phyloP scores from a whole-genome alignment of 1,284 basidiomycete genomes.

The Sanghuangporus baumii region DNA sequence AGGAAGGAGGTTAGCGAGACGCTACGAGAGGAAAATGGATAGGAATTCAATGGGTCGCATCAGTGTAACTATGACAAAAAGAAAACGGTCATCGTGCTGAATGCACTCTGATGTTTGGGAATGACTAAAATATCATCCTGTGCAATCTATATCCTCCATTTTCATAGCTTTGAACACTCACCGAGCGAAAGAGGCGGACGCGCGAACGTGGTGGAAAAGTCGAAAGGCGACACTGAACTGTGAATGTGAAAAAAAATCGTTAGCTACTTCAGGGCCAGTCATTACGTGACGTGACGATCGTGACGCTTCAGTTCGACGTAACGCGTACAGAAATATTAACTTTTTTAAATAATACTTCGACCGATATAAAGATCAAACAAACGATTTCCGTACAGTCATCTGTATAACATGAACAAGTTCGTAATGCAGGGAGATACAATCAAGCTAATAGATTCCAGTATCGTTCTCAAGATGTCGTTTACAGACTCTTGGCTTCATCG shows the following conservation, averaged over 20 bases:
- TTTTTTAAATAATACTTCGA: too few relatives aligned
- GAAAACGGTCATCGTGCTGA: slow-evolving; percentile 36
- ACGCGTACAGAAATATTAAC: too few relatives aligned
- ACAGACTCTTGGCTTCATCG: too few relatives aligned
- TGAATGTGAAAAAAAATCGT: neutral
- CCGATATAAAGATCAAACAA: too few relatives aligned
- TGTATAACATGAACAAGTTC: too few relatives aligned
- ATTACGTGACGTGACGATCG: too few relatives aligned
- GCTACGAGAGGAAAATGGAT: slow-evolving; percentile 17
- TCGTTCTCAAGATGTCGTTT: too few relatives aligned
- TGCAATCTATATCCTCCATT: neutral
- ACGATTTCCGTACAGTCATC: too few relatives aligned
- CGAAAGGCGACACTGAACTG: neutral
- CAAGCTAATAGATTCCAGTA: too few relatives aligned
- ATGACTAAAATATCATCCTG: slow-evolving; percentile 17
- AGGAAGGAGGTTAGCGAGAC: slow-evolving; percentile 17
- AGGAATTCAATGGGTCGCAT: slow-evolving; percentile 40
- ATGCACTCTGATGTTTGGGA: slow-evolving; percentile 18
- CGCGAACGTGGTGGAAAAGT: neutral
- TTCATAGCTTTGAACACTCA: neutral
- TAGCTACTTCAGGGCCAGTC: too few relatives aligned
- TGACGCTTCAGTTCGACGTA: too few relatives aligned
- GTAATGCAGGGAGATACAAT: too few relatives aligned
- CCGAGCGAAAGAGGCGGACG: neutral
- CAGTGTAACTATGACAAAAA: slow-evolving; percentile 87